phyloP scores from a whole-genome alignment of 331 rosid genomes.

The Rosa hybrid region DNA sequence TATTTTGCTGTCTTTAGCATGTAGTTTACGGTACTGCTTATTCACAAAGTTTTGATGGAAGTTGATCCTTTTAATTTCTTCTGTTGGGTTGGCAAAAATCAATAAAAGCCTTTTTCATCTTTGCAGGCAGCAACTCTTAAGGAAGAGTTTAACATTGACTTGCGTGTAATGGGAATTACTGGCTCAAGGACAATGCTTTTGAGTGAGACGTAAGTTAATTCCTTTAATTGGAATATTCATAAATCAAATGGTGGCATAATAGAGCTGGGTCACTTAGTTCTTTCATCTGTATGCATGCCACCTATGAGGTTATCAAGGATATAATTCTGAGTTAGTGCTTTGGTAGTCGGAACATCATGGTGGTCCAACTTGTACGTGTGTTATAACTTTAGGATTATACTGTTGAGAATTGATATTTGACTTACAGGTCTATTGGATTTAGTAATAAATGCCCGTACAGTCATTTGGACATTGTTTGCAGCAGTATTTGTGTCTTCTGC shows the following conservation, averaged over 20 bases:
- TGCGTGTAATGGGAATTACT: conserved; percentile 89
- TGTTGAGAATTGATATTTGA: background rate
- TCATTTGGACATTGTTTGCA: background rate
- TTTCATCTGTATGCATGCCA: background rate
- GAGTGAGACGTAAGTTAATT: conserved; percentile 68
- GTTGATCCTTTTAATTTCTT: background rate
- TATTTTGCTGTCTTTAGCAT: background rate
- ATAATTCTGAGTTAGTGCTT: background rate
- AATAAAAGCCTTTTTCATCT: background rate
- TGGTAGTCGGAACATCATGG: background rate
- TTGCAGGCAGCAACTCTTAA: conserved; percentile 75
- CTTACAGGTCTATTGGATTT: background rate
- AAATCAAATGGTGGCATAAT: background rate
- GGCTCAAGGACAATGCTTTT: conserved; percentile 76
- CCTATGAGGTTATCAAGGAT: background rate
- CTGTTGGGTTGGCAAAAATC: background rate
- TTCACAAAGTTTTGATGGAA: conserved; percentile 1
- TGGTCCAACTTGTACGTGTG: background rate
- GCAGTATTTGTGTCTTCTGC: background rate
- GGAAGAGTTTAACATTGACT: conserved; percentile 90
- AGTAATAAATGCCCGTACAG: background rate
- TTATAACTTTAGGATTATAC: background rate
- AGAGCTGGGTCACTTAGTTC: background rate
- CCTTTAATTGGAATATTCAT: conserved; percentile 8
- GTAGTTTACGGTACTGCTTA: background rate